Base-by-base conservation (phyloP, 768 basidiomycete genomes). In the Collybia nuda region DNA sequence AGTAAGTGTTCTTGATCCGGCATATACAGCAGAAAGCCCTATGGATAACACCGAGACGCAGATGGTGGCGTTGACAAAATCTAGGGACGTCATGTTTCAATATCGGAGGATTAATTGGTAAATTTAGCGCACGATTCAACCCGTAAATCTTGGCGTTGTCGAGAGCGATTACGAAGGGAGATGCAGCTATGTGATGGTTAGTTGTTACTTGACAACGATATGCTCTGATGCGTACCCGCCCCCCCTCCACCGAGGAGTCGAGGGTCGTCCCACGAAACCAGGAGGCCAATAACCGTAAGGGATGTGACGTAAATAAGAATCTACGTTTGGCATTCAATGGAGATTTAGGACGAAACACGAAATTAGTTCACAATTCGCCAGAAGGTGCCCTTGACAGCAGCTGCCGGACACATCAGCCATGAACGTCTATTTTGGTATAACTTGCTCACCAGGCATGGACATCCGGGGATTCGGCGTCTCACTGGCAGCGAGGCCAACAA, bases 381-480 rank as follows among this genome's bases (percentile, higher is more conserved):
- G 62, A 77, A 74, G 3, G 73, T 75, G 28, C 74, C 73, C 63
- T 75, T 75, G 26, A 77, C 72, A 43, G 75, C 32, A 32, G 32
- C 32, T 32, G 32, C 6, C 2, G 39, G 12, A 11, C 6, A 11
- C 3, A 32, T 32, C 9, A 32, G 9, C 6, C 14, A 9, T 14
- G 32, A 14, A 11, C 9, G 9, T 32, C 32, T 14, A 32, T 32
- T 5, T 32, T 32, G 14, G 32, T 32, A 32, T 32, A 32, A 11
- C 7, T 2, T 32, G 32, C 32, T 32, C 73, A 29, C 65, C 57
- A 12, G 73, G 73, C 70, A 75, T 73, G 17, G 70, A 70, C 28
- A 63, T 56, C 41, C 74, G 69, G 19, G 75, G 73, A 54, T 77
- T 70, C 19, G 73, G 74, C 1, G 75, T 77, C 60, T 77, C 75